These are phyloP conservation scores for Prunus yedoensis DNA, from an alignment of 331 rosid species.

Conservation along the genomic window DNA sequence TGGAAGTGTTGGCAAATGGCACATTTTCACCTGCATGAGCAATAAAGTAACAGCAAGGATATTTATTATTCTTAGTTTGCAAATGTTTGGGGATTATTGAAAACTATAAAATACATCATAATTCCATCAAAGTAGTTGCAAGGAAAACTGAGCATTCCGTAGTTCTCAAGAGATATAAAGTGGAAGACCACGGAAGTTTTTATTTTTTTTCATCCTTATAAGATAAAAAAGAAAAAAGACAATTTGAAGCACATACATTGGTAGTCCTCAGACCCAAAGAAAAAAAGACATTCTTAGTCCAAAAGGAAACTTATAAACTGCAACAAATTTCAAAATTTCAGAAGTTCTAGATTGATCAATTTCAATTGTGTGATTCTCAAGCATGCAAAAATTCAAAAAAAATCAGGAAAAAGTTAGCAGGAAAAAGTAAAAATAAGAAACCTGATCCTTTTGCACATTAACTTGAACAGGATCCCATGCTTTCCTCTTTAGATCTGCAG, in stretches of 20 bases:
- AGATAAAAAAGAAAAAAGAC: too few relatives aligned
- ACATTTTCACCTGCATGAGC: constrained; percentile 58
- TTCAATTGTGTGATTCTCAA: constrained; percentile 3
- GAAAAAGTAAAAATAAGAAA: constrained; percentile 29
- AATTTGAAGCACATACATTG: too few relatives aligned
- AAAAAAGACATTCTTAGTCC: background rate
- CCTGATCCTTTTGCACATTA: constrained; percentile 66
- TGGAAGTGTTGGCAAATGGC: constrained; percentile 77
- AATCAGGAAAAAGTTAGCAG: background rate
- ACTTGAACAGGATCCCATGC: constrained; percentile 57
- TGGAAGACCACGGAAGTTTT: background rate
- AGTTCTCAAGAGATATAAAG: background rate
- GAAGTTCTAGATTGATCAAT: background rate
- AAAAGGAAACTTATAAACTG: background rate
- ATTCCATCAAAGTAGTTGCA: background rate
- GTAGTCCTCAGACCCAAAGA: too few relatives aligned
- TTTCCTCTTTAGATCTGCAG: constrained; percentile 63
- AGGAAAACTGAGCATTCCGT: background rate
- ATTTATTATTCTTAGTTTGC: background rate
- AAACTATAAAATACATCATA: background rate
- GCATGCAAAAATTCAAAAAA: background rate
- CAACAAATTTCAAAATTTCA: background rate
- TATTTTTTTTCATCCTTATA: background rate
- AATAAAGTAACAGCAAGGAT: constrained; percentile 3
- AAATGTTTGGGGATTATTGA: background rate